Evolutionary conservation across 2,329 filamentous ascomycete species (phyloP), one percentile per base, ranked within the genome.

Genomic region (Orbilia oligospora): DNA sequence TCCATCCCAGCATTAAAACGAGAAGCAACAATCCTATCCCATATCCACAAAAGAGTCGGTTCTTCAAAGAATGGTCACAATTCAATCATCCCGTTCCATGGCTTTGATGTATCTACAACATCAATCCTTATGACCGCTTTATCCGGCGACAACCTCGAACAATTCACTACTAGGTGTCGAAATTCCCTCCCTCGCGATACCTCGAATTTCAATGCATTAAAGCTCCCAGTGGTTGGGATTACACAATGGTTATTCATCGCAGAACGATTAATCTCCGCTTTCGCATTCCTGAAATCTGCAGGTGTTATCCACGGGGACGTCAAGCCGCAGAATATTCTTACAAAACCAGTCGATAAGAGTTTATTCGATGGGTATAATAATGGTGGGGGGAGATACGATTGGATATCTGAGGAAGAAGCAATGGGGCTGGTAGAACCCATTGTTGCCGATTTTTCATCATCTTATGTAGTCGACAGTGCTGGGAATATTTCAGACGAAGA

Each of bases 231-330:
- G 9, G 61, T 82, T 5, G 80, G 81, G 10, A 76, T 81, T 4
- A 69, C 73, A 4, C 80, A 81, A 51, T 82, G 80, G 80, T 41
- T 82, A 9, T 80, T 81, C 14, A 65, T 81, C 16, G 72, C 80
- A 1, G 76, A 81, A 46, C 41, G 79, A 3, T 68, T 82, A 9
- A 67, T 73, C 46, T 53, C 49, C 5, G 80, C 81, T 2, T 81
- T 82, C 55, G 41, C 65, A n/a, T 67, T 71, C 14, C 65, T 82
- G 2, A 81, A 81, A 36, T 41, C 46, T 0, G 66, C 38, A 0
- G 79, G 80, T 0, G 78, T 82, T 6, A 80, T 82, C 41, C 81
- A 82, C 16, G 81, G 81, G 6, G 81, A 82, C 22, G 71, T 82
- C 6, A 82, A 82, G 51, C 81, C 79, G 75, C 68, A 80, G 48